A percentile compares a stretch with the other conserved stretches of the same genome.
Conservation (phyloP, 148 eudicot genomes). For the Rhododendron mucronatum region DNA sequence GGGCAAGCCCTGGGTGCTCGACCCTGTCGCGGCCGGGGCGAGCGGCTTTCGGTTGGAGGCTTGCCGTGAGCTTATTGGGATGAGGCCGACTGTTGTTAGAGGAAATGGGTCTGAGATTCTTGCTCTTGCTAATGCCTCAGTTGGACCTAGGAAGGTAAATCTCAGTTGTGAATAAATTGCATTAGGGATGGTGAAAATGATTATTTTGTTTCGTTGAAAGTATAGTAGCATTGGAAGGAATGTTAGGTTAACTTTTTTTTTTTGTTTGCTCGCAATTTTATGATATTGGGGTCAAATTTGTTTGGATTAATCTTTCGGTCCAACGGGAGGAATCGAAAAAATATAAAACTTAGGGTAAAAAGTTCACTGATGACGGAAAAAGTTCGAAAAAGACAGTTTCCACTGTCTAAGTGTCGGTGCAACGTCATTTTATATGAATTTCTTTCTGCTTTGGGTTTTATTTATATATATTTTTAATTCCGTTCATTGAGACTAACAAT, state of each 20-base stretch:
- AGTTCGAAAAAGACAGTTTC: no score
- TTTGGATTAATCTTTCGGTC: no score
- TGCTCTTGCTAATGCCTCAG: constrained; percentile 54
- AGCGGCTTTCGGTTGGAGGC: constrained; percentile 65
- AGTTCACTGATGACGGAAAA: no score
- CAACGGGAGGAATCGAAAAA: not conserved
- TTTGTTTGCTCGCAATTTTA: no score
- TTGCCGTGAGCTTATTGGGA: constrained; percentile 59
- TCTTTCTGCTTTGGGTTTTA: no score
- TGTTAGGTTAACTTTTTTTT: not conserved
- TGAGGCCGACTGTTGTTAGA: constrained; percentile 69
- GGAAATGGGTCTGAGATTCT: constrained; percentile 92
- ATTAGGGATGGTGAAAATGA: not conserved
- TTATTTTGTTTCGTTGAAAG: not conserved
- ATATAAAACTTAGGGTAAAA: not conserved
- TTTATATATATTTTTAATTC: no score
- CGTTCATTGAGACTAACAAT: no score
- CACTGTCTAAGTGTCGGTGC: no score
- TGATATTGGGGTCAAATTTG: no score
- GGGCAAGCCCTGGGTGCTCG: constrained; percentile 79
- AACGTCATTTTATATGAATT: no score
- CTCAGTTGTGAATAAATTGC: not conserved
- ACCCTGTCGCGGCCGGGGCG: constrained; percentile 84
- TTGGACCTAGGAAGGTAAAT: constrained; percentile 49
- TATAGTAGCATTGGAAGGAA: not conserved